Evolutionary conservation across 2,329 filamentous ascomycete species (phyloP).

Genomic region (Ophiostoma montium): DNA sequence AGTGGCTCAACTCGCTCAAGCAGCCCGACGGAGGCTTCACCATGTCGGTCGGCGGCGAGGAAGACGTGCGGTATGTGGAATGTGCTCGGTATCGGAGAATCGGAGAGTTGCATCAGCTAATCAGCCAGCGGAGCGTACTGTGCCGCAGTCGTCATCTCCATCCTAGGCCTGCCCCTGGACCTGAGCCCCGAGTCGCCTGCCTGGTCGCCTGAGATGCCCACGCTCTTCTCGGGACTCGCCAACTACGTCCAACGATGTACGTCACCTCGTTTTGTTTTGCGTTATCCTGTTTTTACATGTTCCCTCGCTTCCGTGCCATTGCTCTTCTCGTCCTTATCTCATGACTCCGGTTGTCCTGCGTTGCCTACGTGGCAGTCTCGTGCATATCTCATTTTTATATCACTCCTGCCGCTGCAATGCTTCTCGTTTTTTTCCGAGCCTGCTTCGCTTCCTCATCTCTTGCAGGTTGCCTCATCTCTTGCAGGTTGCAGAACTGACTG

Average conservation of each 20-base stretch:
- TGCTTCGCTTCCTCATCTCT: too few species aligned
- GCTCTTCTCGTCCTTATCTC: not conserved
- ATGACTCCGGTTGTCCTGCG: not conserved
- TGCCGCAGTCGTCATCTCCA: slow-evolving; percentile 67
- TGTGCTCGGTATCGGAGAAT: too few species aligned
- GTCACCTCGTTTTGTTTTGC: slow-evolving; percentile 21
- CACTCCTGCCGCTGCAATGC: too few species aligned
- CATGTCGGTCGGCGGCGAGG: slow-evolving; percentile 74
- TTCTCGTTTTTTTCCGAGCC: too few species aligned
- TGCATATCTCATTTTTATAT: slow-evolving; percentile 1
- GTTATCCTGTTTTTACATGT: not conserved
- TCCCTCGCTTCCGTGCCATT: not conserved
- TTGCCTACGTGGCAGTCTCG: slow-evolving; percentile 8
- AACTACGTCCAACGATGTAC: slow-evolving; percentile 71
- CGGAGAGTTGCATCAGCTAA: too few species aligned
- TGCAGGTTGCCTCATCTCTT: not conserved
- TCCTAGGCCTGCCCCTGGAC: slow-evolving; percentile 68
- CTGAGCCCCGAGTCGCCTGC: slow-evolving; percentile 61
- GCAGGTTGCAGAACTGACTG: not conserved
- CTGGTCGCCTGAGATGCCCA: slow-evolving; percentile 43
- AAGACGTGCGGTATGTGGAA: slow-evolving; percentile 64
- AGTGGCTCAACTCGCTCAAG: slow-evolving; percentile 77
- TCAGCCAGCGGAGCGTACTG: slow-evolving; percentile 93
- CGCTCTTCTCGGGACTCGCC: slow-evolving; percentile 57
- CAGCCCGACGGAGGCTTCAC: slow-evolving; percentile 80